phyloP scores from a whole-genome alignment of 2,329 filamentous ascomycete genomes.

The Amauroascus verrucosus region DNA sequence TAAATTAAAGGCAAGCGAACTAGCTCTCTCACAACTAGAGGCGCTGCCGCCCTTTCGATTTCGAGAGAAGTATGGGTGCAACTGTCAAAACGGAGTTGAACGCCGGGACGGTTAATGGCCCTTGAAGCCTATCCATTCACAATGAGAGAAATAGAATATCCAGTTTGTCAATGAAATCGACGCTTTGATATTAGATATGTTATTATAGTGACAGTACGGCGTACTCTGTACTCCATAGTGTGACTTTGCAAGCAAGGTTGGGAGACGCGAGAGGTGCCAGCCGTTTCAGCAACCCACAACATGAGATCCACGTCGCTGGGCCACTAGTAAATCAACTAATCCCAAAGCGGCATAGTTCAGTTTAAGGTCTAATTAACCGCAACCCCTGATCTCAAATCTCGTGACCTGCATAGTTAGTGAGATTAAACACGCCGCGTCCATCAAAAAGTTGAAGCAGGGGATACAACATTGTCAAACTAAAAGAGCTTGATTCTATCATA shows the following conservation, averaged over 20 bases:
- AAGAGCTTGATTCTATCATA: constrained; percentile 1
- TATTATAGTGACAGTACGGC: too few species aligned
- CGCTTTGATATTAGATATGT: too few species aligned
- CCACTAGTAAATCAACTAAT: too few species aligned
- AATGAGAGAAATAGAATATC: not conserved
- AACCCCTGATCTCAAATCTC: constrained; percentile 8
- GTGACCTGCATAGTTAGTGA: constrained; percentile 12
- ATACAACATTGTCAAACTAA: constrained; percentile 1
- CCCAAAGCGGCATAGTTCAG: not conserved
- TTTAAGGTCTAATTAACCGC: constrained; percentile 8
- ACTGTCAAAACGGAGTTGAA: constrained; percentile 40
- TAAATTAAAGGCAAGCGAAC: constrained; percentile 47
- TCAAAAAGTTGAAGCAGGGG: constrained; percentile 14
- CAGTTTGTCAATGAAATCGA: not conserved
- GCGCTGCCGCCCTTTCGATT: constrained; percentile 50
- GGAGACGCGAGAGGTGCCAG: too few species aligned
- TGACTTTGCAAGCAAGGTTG: too few species aligned
- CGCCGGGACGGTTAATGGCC: not conserved
- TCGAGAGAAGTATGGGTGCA: constrained; percentile 50
- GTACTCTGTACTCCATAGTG: too few species aligned
- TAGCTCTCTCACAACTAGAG: constrained; percentile 35
- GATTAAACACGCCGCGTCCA: constrained; percentile 17
- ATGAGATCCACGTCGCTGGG: not conserved
- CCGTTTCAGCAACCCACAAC: not conserved
- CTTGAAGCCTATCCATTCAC: not conserved